Conservation (phyloP, 2,329 filamentous ascomycete species). For the Dothiorella sarmentorum region DNA sequence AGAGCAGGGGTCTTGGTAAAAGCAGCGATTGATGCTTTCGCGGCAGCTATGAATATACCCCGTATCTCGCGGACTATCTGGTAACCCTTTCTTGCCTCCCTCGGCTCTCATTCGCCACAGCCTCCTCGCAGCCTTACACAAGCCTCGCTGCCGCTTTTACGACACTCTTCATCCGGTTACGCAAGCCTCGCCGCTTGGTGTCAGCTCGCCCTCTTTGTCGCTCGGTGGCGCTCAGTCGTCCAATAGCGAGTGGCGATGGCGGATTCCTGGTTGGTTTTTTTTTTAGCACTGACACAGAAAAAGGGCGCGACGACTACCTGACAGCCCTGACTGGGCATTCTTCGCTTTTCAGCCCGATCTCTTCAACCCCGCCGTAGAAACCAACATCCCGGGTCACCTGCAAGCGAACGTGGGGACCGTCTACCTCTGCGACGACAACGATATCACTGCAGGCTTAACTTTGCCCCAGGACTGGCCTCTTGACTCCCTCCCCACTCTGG, state of each 20-base stretch:
- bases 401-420: too few relatives aligned
- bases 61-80: fast-evolving
- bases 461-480: too few relatives aligned
- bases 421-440: too few relatives aligned
- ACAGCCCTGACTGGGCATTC: too few relatives aligned
- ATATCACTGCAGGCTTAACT: too few relatives aligned
- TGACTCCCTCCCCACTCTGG: too few relatives aligned
- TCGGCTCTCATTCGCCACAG: neutral
- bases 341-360: too few relatives aligned
- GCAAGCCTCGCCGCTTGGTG: neutral
- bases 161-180: neutral
- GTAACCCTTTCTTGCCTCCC: neutral
- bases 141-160: neutral
- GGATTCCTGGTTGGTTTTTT: conserved; percentile 21
- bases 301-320: too few relatives aligned
- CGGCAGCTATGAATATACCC: neutral
- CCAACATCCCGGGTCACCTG: too few relatives aligned
- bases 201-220: neutral
- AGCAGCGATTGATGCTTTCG: neutral
- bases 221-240: neutral
- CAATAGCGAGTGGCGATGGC: conserved; percentile 19
- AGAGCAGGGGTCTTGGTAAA: neutral
- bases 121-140: too few relatives aligned
- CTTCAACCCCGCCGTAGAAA: too few relatives aligned
- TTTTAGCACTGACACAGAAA: conserved; percentile 22